Evolutionary conservation across 176 grass and related monocot species (phyloP), one percentile per base, ranked within the genome.

Genomic region (Miscanthus lutarioriparius): DNA sequence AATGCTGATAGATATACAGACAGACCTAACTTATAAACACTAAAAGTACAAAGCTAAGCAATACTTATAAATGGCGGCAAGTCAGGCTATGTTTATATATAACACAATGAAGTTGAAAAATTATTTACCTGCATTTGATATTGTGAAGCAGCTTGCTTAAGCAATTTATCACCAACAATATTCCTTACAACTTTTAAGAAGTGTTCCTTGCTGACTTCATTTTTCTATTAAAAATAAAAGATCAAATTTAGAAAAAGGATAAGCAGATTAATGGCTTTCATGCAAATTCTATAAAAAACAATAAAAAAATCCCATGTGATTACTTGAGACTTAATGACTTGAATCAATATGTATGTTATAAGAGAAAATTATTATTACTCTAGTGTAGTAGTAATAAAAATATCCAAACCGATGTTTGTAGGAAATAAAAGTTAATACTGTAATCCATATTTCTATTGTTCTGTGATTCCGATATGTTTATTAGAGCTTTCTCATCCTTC

Each of bases 161-260:
- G 93, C 91, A 96, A 93, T 70, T 99, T 92, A 77, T 99, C 96
- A n/a, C 96, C 93, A 87, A 99, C 96, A 87, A 96, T 94, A 64
- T 88, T 96, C 87, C 91, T 95, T 86, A 92, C 88, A 72, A 89
- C 93, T 84, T 86, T 91, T 80, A 96, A 83, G 85, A 99, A 99
- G 75, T 99, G 91, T 49, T 95, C 96, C 86, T 99, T 99, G 81
- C 43, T 92, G 78, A 99, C 87, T 83, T 99, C 91, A 84, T 99
- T 96, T 90, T 86, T 98, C 96, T 96, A 82, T 73, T 25, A 23
- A 90, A 87, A 80, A 80, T 63, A 89, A 67, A 88, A 43, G 3
- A 70, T 67, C 64, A 58, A 87, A 47, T 67, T 74, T 80, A 78
- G 33, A 49, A 85, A 17, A 76, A 72, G 67, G 28, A 72, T 45